phyloP scores from a whole-genome alignment of 257 asterid species.

The Hygrophila difformis region DNA sequence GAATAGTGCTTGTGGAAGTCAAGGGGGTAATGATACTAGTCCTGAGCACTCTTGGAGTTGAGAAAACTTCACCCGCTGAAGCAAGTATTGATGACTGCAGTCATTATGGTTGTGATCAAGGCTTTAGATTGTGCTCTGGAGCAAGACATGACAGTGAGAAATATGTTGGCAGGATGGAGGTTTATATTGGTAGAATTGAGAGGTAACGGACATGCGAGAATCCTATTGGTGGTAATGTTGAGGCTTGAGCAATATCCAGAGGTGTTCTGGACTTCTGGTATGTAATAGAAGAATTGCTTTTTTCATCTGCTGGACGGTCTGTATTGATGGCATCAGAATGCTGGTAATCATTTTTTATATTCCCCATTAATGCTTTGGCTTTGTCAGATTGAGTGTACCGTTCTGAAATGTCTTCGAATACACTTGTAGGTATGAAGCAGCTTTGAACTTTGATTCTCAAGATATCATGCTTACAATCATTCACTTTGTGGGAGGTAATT shows the following conservation, averaged over 20 bases:
- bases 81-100: conserved; percentile 34
- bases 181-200: conserved; percentile 33
- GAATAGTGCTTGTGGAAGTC: conserved; percentile 15
- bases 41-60: conserved; percentile 32
- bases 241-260: too few relatives aligned
- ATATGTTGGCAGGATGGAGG: conserved; percentile 23
- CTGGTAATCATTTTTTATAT: conserved; percentile 36
- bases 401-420: neutral
- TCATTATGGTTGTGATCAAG: conserved; percentile 39
- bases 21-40: conserved; percentile 31
- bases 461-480: conserved; percentile 34
- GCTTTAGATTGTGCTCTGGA: conserved; percentile 35
- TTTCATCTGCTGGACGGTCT: conserved; percentile 30
- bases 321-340: conserved; percentile 37
- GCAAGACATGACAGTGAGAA: conserved; percentile 30
- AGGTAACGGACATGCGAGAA: conserved; percentile 44
- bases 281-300: too few relatives aligned
- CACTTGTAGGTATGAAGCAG: conserved; percentile 46
- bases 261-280: too few relatives aligned
- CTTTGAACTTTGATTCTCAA: conserved; percentile 33
- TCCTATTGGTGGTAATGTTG: conserved; percentile 25
- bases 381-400: too few relatives aligned
- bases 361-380: too few relatives aligned
- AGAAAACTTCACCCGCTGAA: conserved; percentile 44
- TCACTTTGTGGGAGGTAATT: conserved; percentile 40